Evolutionary conservation across 305 asterid species (phyloP), one percentile per base, ranked within the genome.

Genomic region (Fraxinus xanthoxyloides): DNA sequence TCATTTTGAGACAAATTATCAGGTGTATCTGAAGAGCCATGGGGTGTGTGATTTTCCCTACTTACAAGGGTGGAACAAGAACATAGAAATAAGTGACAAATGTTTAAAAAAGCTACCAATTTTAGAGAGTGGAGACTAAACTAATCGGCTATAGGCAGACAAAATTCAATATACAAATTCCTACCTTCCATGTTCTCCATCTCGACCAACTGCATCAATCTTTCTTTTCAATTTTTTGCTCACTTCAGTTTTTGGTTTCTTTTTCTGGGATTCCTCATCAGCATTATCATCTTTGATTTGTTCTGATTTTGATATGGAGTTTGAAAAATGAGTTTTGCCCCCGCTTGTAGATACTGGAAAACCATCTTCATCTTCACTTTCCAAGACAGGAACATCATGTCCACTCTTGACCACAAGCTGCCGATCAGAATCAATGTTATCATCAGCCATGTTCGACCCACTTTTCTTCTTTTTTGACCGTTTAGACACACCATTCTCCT

Each of bases 341-440:
- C 77, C 87, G 79, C 38, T 31, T 28, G 88, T 74, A 46, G 92
- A 83, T 82, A 87, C 78, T 3, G 98, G 99, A 80, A 94, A 91
- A 56, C 99, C 99, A 88, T 95, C 98, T 80, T 95, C 98, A 72
- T 94, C 98, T 92, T 94, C 99, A 85, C 97, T 92, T 83, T 92
- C 97, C 81, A 90, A 73, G 40, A 82, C 56, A 46, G 94, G 84
- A 80, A 59, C 85, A 65, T 79, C 84, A 63, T 81, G 74, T 82
- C 86, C 85, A 82, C 86, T 56, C 88, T 86, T 88, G 78, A 81
- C 87, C 69, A 91, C 91, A 82, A 87, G 85, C 90, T 87, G 90
- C 75, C 28, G 78, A 79, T 86, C 83, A 48, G 93, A 82, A 78
- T 86, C 85, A 17, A 85, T 87, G 46, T 75, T 84, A 78, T 81